phyloP scores from a whole-genome alignment of 2,329 filamentous ascomycete genomes.

The Ophiostoma piceae region DNA sequence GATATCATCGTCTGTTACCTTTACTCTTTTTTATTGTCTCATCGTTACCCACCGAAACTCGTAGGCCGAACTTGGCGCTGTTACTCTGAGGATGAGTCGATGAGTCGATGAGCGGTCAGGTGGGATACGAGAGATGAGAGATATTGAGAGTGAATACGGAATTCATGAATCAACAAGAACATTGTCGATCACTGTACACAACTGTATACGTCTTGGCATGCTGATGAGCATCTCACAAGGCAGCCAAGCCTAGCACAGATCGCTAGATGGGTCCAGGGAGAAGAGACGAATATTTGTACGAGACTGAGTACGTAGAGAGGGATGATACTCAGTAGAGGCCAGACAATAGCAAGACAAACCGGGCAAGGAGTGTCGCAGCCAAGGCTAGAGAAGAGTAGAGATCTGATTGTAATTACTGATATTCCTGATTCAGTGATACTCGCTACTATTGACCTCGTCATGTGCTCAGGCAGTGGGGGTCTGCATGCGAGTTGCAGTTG shows the following conservation, averaged over 20 bases:
- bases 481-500: background rate
- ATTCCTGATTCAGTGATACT: background rate
- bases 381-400: background rate
- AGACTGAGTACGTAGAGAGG: background rate
- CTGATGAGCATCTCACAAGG: slow-evolving; percentile 5
- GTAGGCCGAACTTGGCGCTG: background rate
- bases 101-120: background rate
- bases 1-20: background rate
- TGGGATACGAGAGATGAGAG: background rate
- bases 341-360: background rate
- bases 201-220: slow-evolving; percentile 6
- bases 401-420: background rate
- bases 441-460: slow-evolving; percentile 2
- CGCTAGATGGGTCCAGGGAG: background rate
- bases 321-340: too few relatives aligned
- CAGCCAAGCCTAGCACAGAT: slow-evolving; percentile 10
- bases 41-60: background rate
- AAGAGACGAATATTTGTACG: background rate
- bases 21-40: background rate
- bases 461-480: background rate
- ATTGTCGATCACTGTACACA: background rate
- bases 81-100: background rate
- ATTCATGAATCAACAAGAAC: background rate
- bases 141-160: background rate
- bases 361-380: background rate